Evolutionary conservation across 192 early-diverging fungal species (phyloP), one percentile per base, ranked within the genome.

Genomic region (Haplosporangium gracile): DNA sequence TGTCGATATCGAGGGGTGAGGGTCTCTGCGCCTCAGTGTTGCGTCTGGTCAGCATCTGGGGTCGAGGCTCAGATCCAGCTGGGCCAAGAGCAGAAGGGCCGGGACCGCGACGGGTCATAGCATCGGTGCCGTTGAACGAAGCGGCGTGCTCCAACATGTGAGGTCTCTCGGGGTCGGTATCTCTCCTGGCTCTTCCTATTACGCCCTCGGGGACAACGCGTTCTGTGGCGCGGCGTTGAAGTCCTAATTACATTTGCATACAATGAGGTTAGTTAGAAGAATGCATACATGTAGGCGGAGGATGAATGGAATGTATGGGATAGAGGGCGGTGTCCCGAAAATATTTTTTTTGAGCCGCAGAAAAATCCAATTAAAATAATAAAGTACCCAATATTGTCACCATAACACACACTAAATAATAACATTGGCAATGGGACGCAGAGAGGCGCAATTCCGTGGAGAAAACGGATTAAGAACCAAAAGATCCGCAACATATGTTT

Each of bases 191-290:
- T 34, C 53, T 32, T 72, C 81, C 81, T 11, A 16, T 39, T 18
- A 24, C 38, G 70, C 77, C 77, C 49, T 69, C 69, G 6, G 45
- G 40, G 49, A 32, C n/a, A n/a, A 53, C 47, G 24, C 83, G 72
- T 51, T 79, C 78, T 51, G 83, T 85, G 40, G 83, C 83, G 51
- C 83, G 83, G 26, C 83, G 77, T 36, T 85, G 83, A n/a, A 85
- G 77, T 7, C 83, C 83, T 85, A 75, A 65, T 65, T 26, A 65
- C 29, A 65, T 26, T 65, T 65, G 60, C 60, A 65, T 29, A 13
- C 60, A 32, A 32, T 32, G 60, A 65, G 60, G 15, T 65, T 65
- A 65, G 60, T 65, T 65, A 65, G 60, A 29, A 11, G 13, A 0
- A 51, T 51, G 49, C 20, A 51, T 45, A 7, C 8, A 63, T 63